Conservation (phyloP, 2,329 filamentous ascomycete genomes). For the Pseudogymnoascus sp. region DNA sequence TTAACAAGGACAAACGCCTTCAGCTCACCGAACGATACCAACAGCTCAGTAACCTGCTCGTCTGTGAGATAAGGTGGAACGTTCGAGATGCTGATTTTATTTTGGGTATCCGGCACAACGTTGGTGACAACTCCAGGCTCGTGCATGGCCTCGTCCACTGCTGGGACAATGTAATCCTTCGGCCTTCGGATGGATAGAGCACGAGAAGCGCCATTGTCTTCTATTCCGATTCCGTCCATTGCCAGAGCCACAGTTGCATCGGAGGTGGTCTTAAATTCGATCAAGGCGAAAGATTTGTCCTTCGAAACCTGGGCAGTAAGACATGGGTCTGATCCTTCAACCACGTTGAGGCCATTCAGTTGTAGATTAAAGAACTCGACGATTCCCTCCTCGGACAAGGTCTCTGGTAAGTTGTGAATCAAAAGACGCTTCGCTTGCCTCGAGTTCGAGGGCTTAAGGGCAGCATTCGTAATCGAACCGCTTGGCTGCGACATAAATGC, state of each 20-base stretch:
- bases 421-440: constrained; percentile 91
- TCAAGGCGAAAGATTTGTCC: constrained; percentile 70
- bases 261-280: constrained; percentile 81
- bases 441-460: constrained; percentile 85
- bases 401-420: constrained; percentile 70
- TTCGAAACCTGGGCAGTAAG: constrained; percentile 72
- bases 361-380: constrained; percentile 90
- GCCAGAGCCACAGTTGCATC: constrained; percentile 90
- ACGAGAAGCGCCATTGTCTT: constrained; percentile 47
- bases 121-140: constrained; percentile 71
- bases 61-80: constrained; percentile 83
- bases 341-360: constrained; percentile 90
- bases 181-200: constrained; percentile 76
- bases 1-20: constrained; percentile 89
- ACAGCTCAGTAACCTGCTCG: constrained; percentile 82
- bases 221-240: constrained; percentile 83
- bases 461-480: constrained; percentile 57
- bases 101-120: constrained; percentile 80
- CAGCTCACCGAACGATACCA: constrained; percentile 84
- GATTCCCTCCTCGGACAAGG: constrained; percentile 66
- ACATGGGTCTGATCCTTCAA: constrained; percentile 77
- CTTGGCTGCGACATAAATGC: constrained; percentile 90
- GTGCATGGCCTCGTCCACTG: constrained; percentile 64
- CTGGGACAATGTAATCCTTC: constrained; percentile 94
- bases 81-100: constrained; percentile 91